Evolutionary conservation across 2,329 filamentous ascomycete genomes (phyloP), one percentile per base, ranked within the genome.

Genomic region (Emericellopsis cladophorae): DNA sequence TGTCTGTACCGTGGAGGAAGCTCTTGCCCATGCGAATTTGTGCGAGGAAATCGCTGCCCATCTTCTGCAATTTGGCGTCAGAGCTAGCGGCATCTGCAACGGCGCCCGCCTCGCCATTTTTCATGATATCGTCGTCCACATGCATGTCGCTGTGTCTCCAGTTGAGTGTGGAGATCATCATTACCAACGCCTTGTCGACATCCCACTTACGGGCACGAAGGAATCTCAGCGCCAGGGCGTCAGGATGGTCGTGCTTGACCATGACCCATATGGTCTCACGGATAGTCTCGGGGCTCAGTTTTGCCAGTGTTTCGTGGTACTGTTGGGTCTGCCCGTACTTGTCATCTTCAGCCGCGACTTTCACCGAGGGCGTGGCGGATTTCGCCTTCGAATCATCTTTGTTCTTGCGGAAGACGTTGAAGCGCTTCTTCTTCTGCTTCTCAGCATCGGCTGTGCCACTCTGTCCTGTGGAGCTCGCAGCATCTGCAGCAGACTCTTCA

Each of bases 191-290:
- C 57, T 87, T 88, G 40, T 95, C 82, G 15, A 95, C 79, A 55
- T 98, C 87, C 92, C 92, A 98, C 62, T 94, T 94, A 36, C 88
- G 74, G n/a, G 88, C 88, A 40, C 88, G 73, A 42, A 95, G 67
- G 60, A 94, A 95, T 34, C 88, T 79, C 43, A 95, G 65, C 14
- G 90, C 65, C 15, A 93, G 67, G 3, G 81, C 83, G 62, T 98
- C 92, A 0, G 92, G 92, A 56, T 96, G 79, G 55, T 98, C 92
- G 53, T 92, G 82, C 67, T 96, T 98, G 44, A 90, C 76, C 87
- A 95, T 94, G 49, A 67, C 74, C 92, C 92, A 96, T 55, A 96
- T 84, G 0, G 88, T 81, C 14, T 72, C 68, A 40, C 88, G 78
- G 48, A 98, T 76, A 35, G 82, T 72, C 52, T 93, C 86, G 1